phyloP scores from a whole-genome alignment of 148 eudicot species.

The Cornus kousa region DNA sequence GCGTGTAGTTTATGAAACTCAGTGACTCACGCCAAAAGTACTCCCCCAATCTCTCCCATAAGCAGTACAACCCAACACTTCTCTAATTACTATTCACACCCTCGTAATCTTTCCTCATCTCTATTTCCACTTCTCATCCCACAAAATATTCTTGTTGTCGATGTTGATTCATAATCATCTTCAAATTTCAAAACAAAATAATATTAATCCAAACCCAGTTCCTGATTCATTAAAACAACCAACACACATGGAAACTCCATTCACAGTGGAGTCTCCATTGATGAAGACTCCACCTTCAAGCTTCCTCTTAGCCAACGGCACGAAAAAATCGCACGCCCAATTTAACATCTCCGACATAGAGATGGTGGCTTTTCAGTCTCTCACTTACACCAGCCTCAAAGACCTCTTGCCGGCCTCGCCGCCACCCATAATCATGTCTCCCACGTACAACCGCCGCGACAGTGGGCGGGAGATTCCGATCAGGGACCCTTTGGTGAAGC shows the following conservation, averaged over 20 bases:
- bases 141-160: no score
- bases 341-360: conserved; percentile 11
- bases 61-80: no score
- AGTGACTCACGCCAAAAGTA: no score
- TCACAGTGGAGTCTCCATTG: not conserved
- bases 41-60: no score
- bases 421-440: conserved; percentile 11
- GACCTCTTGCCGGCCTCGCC: conserved; percentile 28
- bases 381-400: conserved; percentile 30
- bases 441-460: conserved; percentile 9
- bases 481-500: conserved; percentile 39
- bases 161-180: not conserved
- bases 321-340: not conserved
- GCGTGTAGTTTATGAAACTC: no score
- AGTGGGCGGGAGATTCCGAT: conserved; percentile 45
- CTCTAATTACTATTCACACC: no score
- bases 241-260: conserved; percentile 1
- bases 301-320: not conserved
- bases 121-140: no score
- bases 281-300: not conserved
- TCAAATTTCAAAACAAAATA: not conserved
- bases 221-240: not conserved
- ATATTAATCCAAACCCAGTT: not conserved
- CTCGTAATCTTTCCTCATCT: no score
- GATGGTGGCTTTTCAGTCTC: conserved; percentile 17